phyloP scores from a whole-genome alignment of 73 alveolate genomes.

The Paramecium biaurelia region DNA sequence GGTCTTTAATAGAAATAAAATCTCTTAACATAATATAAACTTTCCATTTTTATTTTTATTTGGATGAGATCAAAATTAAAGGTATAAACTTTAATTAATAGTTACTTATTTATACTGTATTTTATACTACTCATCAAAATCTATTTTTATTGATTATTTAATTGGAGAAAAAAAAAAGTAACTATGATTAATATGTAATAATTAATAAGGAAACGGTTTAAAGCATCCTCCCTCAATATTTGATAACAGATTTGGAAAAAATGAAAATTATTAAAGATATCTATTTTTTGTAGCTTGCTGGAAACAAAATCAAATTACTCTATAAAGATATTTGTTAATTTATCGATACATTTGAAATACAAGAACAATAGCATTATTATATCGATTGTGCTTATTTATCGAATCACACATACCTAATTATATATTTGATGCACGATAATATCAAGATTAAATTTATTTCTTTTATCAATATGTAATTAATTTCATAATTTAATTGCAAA shows the following conservation, averaged over 20 bases:
- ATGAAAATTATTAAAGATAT: background rate
- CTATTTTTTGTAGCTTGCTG: background rate
- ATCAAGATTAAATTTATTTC: background rate
- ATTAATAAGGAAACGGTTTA: background rate
- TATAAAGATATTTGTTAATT: background rate
- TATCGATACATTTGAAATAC: background rate
- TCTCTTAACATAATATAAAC: background rate
- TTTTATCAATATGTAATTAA: background rate
- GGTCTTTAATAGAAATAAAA: background rate
- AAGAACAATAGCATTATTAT: rapidly evolving
- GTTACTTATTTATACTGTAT: background rate
- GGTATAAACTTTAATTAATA: background rate
- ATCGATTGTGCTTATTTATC: background rate
- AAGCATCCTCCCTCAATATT: background rate
- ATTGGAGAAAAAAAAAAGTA: background rate
- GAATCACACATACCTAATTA: background rate
- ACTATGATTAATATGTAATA: background rate
- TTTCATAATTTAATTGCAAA: background rate
- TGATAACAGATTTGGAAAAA: background rate
- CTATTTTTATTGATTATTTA: background rate
- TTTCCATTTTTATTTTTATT: too few relatives aligned
- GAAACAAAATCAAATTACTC: background rate
- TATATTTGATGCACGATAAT: background rate
- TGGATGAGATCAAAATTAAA: too few relatives aligned
- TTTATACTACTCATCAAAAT: too few relatives aligned